phyloP scores from a whole-genome alignment of 106 monocot genomes.

The Platanthera guangdongensis region DNA sequence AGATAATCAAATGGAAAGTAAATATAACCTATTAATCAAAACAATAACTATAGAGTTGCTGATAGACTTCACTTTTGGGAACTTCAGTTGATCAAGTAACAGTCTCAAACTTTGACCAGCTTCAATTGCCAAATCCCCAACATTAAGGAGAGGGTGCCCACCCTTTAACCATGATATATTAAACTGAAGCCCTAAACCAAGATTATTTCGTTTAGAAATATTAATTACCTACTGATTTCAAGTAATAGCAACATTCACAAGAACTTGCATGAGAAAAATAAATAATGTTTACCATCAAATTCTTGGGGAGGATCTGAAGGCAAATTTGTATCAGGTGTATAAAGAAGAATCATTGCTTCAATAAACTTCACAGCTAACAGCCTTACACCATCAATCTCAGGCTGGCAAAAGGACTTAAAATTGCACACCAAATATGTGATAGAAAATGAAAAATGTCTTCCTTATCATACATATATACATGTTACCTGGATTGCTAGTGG shows the following conservation, averaged over 20 bases:
- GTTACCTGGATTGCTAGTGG: conserved; percentile 69
- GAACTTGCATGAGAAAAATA: conserved; percentile 4
- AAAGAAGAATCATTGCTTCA: conserved; percentile 71
- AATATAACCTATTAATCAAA: conserved; percentile 64
- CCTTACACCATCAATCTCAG: conserved; percentile 66
- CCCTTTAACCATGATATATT: conserved; percentile 85
- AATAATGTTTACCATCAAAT: conserved; percentile 32
- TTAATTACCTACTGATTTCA: neutral
- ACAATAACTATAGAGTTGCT: conserved; percentile 81
- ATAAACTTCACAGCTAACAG: conserved; percentile 76
- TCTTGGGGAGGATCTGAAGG: conserved; percentile 57
- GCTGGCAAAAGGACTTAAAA: conserved; percentile 27
- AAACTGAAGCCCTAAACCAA: conserved; percentile 37
- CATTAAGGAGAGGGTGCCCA: conserved; percentile 72
- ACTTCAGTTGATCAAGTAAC: conserved; percentile 84
- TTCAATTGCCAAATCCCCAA: conserved; percentile 72
- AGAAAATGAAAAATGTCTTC: conserved; percentile 2
- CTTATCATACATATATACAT: conserved; percentile 1
- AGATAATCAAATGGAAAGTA: conserved; percentile 1
- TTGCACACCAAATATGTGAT: neutral
- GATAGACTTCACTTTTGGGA: conserved; percentile 66
- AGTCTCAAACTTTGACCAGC: conserved; percentile 75
- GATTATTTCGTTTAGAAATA: conserved; percentile 1
- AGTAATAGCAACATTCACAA: neutral
- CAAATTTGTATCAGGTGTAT: conserved; percentile 76